Evolutionary conservation across 192 early-diverging fungal species (phyloP), one percentile per base, ranked within the genome.

Genomic region (Podila minutissima): DNA sequence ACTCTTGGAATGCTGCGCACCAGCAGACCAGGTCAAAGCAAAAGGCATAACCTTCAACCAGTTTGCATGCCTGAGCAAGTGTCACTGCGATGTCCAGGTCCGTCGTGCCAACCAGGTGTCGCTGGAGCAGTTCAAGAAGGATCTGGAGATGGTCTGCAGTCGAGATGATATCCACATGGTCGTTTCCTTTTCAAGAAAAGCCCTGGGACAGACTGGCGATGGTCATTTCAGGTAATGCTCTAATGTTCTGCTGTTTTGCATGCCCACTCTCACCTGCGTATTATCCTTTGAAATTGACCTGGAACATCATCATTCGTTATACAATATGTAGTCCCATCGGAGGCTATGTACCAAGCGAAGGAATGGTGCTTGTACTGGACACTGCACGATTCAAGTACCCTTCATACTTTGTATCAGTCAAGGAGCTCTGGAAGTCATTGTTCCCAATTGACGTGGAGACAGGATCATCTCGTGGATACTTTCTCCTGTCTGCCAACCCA

Each of bases 311-410:
- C 64, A 24, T 55, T 64, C 11, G 41, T 17, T 46, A 11, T 15
- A 8, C 13, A 17, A 46, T 38, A 82, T 53, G 61, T 68, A 92
- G 88, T 22, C 97, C 97, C 19, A 90, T 98, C 57, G 94, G 92
- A 12, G 95, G 90, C 1, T 97, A 92, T 69, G 90, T 95, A 59
- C 83, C 88, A n/a, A 89, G 72, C 9, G 82, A 84, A 10, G 88
- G 94, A 58, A 88, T 87, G 69, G 94, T 90, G 5, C 84, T 98
- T 24, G 93, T 98, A 8, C 74, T 97, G 28, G 97, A 98, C 72
- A 93, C 90, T 13, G 97, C 96, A 0, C 85, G 74, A 13, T 97
- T 93, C 87, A 96, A 97, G 86, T 97, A 97, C 66, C 97, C 97
- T 11, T 89, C 90, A 15, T 98, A 95, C 82, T 98, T 93, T 72